Base-by-base conservation (phyloP, 805 yeast species). In the Yarrowia sp. region DNA sequence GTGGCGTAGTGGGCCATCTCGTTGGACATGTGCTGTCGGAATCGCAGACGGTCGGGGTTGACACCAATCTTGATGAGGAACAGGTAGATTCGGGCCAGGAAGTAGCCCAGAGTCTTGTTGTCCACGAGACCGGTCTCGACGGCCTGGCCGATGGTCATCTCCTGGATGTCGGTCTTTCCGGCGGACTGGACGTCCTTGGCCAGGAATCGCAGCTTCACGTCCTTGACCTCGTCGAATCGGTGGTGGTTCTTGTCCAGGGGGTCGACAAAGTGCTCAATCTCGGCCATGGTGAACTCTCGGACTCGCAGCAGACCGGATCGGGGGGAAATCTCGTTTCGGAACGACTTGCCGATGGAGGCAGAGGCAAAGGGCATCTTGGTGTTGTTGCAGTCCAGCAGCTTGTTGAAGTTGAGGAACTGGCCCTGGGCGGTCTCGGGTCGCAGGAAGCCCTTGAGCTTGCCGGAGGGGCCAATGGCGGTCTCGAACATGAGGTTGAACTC, bases 361-460 rank as follows among this genome's bases (percentile, higher is more conserved):
- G 97, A 92, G n/a, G 99, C 99, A 80, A 95, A 95, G 69, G 99
- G 99, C 94, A 96, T 93, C 79, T 88, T 90, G 79, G 89, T 87
- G 82, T 95, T 95, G 86, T 95, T 95, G 84, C 87, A 91, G 76
- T 95, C 99, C 74, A 92, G 86, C 75, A 95, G 84, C 81, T 94
- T 96, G 83, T 87, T 86, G 82, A 95, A 95, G 85, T 95, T 95
- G 77, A 95, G 84, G 79, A 95, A 95, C 82, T 95, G 99, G 76
- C 99, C 99, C 84, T 95, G 99, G 33, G 99, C 99, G 71, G 99
- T 95, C 83, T 95, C 99, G 70, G 99, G 99, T 81, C 99, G 88
- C 77, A 95, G 81, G 81, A 86, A 95, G 73, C 99, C 99, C 83
- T 91, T 93, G 78, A 93, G 82, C 78, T 89, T 92, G 76, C 99